Evolutionary conservation across 108 stramenopile species (phyloP), one percentile per base, ranked within the genome.

Genomic region (Licmophora abbreviata): DNA sequence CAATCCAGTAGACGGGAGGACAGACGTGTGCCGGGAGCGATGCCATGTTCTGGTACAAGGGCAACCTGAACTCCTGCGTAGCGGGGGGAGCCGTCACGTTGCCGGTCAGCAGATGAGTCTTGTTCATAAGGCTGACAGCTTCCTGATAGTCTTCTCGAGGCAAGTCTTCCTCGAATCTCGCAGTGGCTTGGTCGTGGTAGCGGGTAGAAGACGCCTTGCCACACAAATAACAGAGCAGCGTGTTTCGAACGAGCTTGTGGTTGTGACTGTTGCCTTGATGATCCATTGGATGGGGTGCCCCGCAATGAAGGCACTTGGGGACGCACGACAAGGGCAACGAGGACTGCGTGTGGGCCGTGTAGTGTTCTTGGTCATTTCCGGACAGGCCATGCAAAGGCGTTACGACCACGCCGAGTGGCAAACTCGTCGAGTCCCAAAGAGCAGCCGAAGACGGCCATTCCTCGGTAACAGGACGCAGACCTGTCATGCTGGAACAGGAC

Each of bases 251-350:
- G 8, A 29, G 14, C n/a, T 27, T 22, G 43, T 10, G 10, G 9
- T 17, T 15, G 8, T 35, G 7, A 12, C 29, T 31, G 17, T 49
- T 29, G 11, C 44, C 18, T 18, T 33, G 17, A n/a, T n/a, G n/a
- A n/a, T n/a, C n/a, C n/a, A 55, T 61, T 12, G 69, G 62, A 60
- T 77, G 76, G 29, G 76, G 76, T n/a, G 76, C 76, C 22, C 76
- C 76, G 53, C 76, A 77, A 8, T 52, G 29, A 31, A 68, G 31
- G 45, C 76, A 77, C 42, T 75, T 75, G 23, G 64, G 63, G 35
- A 75, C 50, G 24, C 33, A 23, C 1, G 64, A 20, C 38, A 75
- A 43, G 12, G 38, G 32, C n/a, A 30, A 49, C 11, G 62, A 47
- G 21, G 29, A 29, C 20, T n/a, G 26, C n/a, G 45, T 27, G 17